Conservation (phyloP, 768 basidiomycete species). For the Collybia sp. region DNA sequence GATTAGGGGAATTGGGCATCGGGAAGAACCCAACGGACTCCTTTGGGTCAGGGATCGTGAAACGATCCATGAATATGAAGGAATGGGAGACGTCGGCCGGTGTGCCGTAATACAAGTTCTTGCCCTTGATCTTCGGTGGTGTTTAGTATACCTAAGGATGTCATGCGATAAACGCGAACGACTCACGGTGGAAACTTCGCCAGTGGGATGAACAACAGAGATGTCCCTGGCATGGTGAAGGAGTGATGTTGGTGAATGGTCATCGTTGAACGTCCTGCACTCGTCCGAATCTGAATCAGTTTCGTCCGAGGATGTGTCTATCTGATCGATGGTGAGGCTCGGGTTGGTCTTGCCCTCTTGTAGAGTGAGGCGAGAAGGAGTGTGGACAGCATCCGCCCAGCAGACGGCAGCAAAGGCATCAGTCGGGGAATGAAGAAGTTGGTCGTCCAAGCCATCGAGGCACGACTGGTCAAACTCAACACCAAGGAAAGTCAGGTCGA, state of each 20-base stretch:
- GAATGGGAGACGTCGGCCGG: conserved; percentile 12
- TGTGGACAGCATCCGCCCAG: conserved; percentile 23
- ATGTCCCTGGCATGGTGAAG: neutral
- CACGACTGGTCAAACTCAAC: conserved; percentile 32
- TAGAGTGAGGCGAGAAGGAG: neutral
- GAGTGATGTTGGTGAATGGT: conserved; percentile 4
- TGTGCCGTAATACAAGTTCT: conserved; percentile 10
- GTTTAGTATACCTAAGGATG: neutral
- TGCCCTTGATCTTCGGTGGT: conserved; percentile 3
- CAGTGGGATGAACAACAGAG: neutral
- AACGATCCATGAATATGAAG: conserved; percentile 15
- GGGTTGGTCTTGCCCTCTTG: neutral
- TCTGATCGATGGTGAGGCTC: conserved; percentile 10
- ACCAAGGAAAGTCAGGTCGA: conserved; percentile 32
- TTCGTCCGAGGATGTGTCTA: conserved; percentile 16
- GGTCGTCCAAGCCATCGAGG: conserved; percentile 32
- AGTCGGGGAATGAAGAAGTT: conserved; percentile 27
- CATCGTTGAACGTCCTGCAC: conserved; percentile 18
- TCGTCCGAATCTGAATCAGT: conserved; percentile 23
- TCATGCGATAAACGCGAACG: neutral
- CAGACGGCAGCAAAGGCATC: conserved; percentile 32
- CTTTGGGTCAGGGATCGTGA: conserved; percentile 14
- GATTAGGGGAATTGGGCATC: conserved; percentile 9
- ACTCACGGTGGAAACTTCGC: conserved; percentile 6
- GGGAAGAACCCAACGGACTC: conserved; percentile 24